Evolutionary conservation across 768 basidiomycete species (phyloP), one percentile per base, ranked within the genome.

Genomic region (Floccularia luteovirens): DNA sequence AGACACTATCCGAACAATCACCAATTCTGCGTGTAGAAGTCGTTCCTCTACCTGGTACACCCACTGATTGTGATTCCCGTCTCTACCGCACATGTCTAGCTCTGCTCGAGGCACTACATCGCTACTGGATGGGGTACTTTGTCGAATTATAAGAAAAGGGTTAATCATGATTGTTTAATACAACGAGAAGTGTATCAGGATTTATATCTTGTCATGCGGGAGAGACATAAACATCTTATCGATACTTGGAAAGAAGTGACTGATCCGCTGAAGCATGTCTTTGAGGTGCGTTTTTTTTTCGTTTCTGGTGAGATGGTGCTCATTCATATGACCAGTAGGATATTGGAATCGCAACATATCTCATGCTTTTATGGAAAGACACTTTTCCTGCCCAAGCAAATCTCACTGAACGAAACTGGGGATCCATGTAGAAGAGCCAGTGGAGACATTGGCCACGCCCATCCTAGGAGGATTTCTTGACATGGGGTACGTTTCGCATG

Each of bases 311-410:
- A 16, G 3, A 1, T 7, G 21, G 27, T 10, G 39, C 12, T 14
- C 3, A 31, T 14, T 31, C 27, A 19, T 8, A 40, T 24, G 14
- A 8, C 24, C n/a, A 6, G 23, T 49, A 94, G 86, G 94, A 98
- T 55, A 90, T 97, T 24, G 90, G 90, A 12, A 93, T 98, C 31
- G 91, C 91, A 2, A 90, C 90, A 1, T 97, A 87, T 57, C 67
- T 98, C 20, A 90, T 97, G 61, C 70, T 94, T 1, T 63, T 97
- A 3, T 97, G 94, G 94, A 89, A 84, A 50, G 67, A 75, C 24
- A 79, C 78, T 11, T 94, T 77, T 51, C 51, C 47, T 11, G 24
- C 44, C 21, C 25, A 38, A 32, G 38, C 35, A 5, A 22, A 43
- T 3, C n/a, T n/a, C n/a, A n/a, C n/a, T n/a, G n/a, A n/a, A n/a